These are phyloP conservation scores for Barnettozyma pratensis DNA, from an alignment of 805 yeast genomes.

Conservation along the genomic window DNA sequence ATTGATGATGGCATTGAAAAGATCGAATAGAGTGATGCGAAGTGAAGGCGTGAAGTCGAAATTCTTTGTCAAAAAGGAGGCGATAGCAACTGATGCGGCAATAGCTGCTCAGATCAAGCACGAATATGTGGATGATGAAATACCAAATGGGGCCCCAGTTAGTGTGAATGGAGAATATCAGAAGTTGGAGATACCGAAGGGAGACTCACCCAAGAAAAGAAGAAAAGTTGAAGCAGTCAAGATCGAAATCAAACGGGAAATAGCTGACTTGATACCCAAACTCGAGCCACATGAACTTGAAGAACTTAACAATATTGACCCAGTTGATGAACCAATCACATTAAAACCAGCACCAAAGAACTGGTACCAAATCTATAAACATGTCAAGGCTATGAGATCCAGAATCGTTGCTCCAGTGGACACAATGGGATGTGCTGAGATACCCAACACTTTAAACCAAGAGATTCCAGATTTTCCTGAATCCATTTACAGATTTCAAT, in stretches of 20 bases:
- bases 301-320: not conserved
- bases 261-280: not conserved
- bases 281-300: not conserved
- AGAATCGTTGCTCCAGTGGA: conserved; percentile 80
- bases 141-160: not conserved
- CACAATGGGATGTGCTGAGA: conserved; percentile 73
- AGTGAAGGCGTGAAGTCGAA: not conserved
- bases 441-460: conserved; percentile 35
- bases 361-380: conserved; percentile 54
- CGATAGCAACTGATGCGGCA: not conserved
- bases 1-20: not conserved
- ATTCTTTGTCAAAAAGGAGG: conserved; percentile 1
- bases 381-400: conserved; percentile 61
- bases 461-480: conserved; percentile 28
- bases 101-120: not conserved
- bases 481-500: conserved; percentile 56
- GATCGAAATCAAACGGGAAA: not conserved
- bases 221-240: not conserved
- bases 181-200: not conserved
- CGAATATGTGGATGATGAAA: not conserved
- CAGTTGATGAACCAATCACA: not conserved
- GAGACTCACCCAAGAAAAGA: not conserved
- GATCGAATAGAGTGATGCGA: not conserved
- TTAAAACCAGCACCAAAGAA: conserved; percentile 31
- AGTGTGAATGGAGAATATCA: not conserved